Base-by-base conservation (phyloP, 306 rosid genomes). In the Arachis stenosperma region DNA sequence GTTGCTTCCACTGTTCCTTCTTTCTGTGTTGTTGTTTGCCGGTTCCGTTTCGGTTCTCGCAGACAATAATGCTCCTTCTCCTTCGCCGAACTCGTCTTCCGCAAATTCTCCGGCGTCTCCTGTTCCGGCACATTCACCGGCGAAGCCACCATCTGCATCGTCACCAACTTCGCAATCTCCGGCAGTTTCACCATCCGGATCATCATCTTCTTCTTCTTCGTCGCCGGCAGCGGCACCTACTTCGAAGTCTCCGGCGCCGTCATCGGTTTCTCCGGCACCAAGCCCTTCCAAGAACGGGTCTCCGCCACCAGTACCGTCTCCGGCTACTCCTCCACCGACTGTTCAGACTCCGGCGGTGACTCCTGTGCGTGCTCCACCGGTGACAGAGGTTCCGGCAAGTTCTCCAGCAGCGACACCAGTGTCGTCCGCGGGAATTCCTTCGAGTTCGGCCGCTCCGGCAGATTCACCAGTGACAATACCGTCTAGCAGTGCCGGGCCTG, bases 1-100 rank as follows among this genome's bases (percentile, higher is more conserved):
- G 15, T 61, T 84, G 10, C 17, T 80, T 78, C 12, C 71, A 17
- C 75, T 83, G 48, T 61, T 81, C 11, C 5, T 75, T 0, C 57
- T 88, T 42, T 33, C 82, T 5, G 15, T 87, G 44, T 76, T 77
- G 29, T 76, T 77, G 29, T 22, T 78, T 22, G 22, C 75, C 2
- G 53, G 6, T 42, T 71, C 17, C 7, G 50, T 55, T 61, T 41
- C 41, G 30, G 83, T 85, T 51, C 58, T 57, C n/a, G 86, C 82
- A 14, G 78, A 81, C 73, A 78, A 88, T 70, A 78, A 88, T 73
- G 92, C 96, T 13, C 97, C 93, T 6, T 71, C 92, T 76, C 86
- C 91, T 66, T 83, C 97, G 2, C 97, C 93, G 22, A 81, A 81
- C 27, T 76, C 92, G 62, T 5, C 77, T 8, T 2, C 73, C 2